phyloP scores from a whole-genome alignment of 2,329 filamentous ascomycete genomes.

The Metarhizium guizhouense region DNA sequence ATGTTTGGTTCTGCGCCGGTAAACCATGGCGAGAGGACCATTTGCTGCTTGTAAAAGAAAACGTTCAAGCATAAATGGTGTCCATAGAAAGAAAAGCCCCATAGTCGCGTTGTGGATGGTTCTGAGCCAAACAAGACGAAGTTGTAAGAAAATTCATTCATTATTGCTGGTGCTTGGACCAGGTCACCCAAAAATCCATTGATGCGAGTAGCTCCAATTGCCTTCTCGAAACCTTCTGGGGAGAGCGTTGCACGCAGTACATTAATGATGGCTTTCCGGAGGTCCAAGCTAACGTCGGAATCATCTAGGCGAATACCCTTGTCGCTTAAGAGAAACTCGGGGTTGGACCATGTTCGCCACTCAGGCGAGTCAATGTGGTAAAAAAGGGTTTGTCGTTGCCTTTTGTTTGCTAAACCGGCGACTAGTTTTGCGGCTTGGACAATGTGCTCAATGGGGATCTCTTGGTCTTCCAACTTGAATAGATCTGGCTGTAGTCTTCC shows the following conservation, averaged over 20 bases:
- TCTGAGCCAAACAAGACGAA: slow-evolving; percentile 56
- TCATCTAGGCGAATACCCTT: slow-evolving; percentile 61
- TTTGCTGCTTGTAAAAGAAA: slow-evolving; percentile 56
- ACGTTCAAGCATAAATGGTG: slow-evolving; percentile 69
- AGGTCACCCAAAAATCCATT: slow-evolving; percentile 68
- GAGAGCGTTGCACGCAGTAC: slow-evolving; percentile 53
- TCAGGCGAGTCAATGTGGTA: slow-evolving; percentile 62
- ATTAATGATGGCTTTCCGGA: slow-evolving; percentile 41
- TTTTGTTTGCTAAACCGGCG: slow-evolving; percentile 34
- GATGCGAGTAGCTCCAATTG: slow-evolving; percentile 59
- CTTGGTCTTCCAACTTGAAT: slow-evolving; percentile 55
- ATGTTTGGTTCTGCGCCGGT: slow-evolving; percentile 72
- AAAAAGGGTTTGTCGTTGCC: slow-evolving; percentile 37
- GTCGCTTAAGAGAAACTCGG: slow-evolving; percentile 60
- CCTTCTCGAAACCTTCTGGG: slow-evolving; percentile 63
- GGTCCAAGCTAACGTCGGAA: slow-evolving; percentile 31
- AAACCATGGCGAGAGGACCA: slow-evolving; percentile 66
- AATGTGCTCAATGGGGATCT: slow-evolving; percentile 49
- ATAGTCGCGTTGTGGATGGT: slow-evolving; percentile 48
- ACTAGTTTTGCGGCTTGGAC: slow-evolving; percentile 39
- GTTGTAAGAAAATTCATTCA: slow-evolving; percentile 72
- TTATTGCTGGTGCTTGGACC: slow-evolving; percentile 49
- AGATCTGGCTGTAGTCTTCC: slow-evolving; percentile 42
- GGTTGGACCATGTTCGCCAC: slow-evolving; percentile 65
- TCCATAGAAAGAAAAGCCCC: slow-evolving; percentile 70